Evolutionary conservation across 2,329 filamentous ascomycete species (phyloP).

Genomic region (Ophiostoma piceae): DNA sequence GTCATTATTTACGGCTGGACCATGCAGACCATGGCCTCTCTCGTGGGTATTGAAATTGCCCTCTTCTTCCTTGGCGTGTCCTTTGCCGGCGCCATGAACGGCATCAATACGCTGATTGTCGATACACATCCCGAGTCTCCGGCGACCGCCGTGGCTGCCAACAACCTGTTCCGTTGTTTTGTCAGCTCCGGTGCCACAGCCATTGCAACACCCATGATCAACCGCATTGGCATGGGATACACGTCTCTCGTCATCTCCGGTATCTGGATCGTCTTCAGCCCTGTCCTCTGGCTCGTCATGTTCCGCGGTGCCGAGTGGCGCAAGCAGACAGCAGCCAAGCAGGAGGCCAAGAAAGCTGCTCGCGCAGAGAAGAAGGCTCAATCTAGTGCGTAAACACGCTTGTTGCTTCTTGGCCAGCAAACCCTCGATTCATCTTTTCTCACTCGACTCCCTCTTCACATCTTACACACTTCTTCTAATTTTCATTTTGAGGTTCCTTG

Average conservation of each 20-base stretch:
- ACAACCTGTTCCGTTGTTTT: constrained; percentile 27
- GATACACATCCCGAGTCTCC: constrained; percentile 51
- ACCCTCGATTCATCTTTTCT: background rate
- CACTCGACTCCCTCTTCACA: background rate
- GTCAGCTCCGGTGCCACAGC: background rate
- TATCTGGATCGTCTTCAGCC: constrained; percentile 39
- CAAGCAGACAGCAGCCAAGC: constrained; percentile 11
- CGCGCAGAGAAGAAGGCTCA: background rate
- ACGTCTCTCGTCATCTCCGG: constrained; percentile 46
- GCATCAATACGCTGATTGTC: constrained; percentile 48
- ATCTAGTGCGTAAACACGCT: background rate
- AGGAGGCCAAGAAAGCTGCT: background rate
- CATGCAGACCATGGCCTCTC: constrained; percentile 34
- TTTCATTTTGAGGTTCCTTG: background rate
- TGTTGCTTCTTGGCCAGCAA: background rate
- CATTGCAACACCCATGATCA: constrained; percentile 30
- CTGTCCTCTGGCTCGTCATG: constrained; percentile 41
- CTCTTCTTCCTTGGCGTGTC: constrained; percentile 43
- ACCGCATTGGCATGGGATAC: constrained; percentile 41
- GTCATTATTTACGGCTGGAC: background rate
- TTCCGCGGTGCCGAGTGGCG: constrained; percentile 32
- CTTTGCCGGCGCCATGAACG: constrained; percentile 43
- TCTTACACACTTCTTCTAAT: too few relatives aligned
- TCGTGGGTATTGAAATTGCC: constrained; percentile 45
- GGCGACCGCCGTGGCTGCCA: constrained; percentile 51